Conservation (phyloP, 441 rosid species). For the Melastoma candidum region DNA sequence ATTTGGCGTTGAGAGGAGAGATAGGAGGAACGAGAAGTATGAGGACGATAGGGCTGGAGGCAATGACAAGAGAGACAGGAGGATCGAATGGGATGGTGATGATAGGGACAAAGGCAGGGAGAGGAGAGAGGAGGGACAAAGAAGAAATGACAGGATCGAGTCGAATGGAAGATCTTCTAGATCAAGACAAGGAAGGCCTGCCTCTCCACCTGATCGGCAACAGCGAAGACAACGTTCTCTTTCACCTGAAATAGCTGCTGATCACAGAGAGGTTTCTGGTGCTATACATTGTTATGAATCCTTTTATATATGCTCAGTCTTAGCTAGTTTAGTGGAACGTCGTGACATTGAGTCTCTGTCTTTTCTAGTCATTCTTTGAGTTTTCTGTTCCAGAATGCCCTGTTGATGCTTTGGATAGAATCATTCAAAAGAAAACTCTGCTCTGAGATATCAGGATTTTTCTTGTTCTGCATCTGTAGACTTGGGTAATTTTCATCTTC, state of each 20-base stretch:
- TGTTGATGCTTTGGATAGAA: too few relatives aligned
- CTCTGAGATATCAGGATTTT: not conserved
- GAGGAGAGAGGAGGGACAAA: slow-evolving; percentile 44
- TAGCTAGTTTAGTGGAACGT: not conserved
- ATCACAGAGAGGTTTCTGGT: slow-evolving; percentile 57
- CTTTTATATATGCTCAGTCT: not conserved
- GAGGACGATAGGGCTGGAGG: too few relatives aligned
- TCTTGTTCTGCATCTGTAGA: not conserved
- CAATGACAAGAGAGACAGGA: slow-evolving; percentile 7
- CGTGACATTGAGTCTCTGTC: not conserved
- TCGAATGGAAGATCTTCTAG: slow-evolving; percentile 32
- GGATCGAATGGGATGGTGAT: slow-evolving; percentile 12
- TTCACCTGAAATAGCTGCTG: slow-evolving; percentile 34
- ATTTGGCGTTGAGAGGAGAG: slow-evolving; percentile 34
- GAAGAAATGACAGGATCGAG: slow-evolving; percentile 46
- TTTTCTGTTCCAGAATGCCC: not conserved
- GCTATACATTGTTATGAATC: slow-evolving; percentile 22
- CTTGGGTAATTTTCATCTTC: not conserved
- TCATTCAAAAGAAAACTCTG: too few relatives aligned
- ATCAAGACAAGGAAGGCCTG: slow-evolving; percentile 41
- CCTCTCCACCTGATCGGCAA: slow-evolving; percentile 54
- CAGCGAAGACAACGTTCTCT: slow-evolving; percentile 38
- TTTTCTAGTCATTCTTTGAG: not conserved
- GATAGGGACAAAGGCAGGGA: slow-evolving; percentile 30
- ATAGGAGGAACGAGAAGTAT: slow-evolving; percentile 26